Conservation (phyloP, 257 asterid species). For the Coffea canephora region DNA sequence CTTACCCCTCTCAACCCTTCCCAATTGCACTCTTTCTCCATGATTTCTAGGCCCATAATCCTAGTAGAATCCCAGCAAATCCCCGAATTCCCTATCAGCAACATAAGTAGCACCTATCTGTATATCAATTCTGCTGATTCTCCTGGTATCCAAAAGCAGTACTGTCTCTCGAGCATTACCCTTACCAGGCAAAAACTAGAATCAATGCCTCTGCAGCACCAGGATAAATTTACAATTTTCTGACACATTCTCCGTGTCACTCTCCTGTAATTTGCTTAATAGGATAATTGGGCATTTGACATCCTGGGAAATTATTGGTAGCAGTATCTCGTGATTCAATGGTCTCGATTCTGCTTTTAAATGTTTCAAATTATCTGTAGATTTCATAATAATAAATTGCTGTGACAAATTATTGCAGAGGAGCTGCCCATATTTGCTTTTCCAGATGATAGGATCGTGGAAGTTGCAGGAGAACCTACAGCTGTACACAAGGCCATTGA, state of each 20-base stretch:
- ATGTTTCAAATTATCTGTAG: background rate
- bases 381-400: background rate
- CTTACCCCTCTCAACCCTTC: too few species aligned
- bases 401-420: constrained; percentile 42
- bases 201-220: background rate
- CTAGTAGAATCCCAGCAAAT: too few species aligned
- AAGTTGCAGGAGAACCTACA: constrained; percentile 79
- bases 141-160: background rate
- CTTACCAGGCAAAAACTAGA: background rate
- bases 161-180: background rate
- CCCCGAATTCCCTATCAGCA: too few species aligned
- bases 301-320: too few species aligned
- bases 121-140: background rate
- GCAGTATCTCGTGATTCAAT: background rate
- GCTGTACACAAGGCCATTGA: constrained; percentile 77
- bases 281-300: background rate
- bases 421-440: constrained; percentile 81
- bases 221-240: too few species aligned
- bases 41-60: too few species aligned
- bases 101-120: too few species aligned
- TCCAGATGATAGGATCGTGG: constrained; percentile 87
- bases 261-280: too few species aligned
- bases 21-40: too few species aligned
- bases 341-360: background rate
- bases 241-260: background rate